These are phyloP conservation scores for Corymbia maculata DNA, from an alignment of 345 rosid genomes.

Conservation along the genomic window DNA sequence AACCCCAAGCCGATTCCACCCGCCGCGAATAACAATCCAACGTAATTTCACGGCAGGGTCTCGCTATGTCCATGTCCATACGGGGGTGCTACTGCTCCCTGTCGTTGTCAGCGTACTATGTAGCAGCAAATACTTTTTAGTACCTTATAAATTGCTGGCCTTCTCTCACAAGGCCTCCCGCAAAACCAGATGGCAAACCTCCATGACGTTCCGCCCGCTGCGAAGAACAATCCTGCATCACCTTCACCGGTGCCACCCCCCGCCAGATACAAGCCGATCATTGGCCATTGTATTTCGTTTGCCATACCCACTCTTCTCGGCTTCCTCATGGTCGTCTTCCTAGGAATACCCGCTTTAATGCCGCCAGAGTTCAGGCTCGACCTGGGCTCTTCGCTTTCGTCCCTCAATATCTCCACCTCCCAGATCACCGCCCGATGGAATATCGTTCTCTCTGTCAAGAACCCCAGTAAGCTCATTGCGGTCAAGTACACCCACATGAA, in stretches of 20 bases:
- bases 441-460: not conserved
- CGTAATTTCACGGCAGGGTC: too few species aligned
- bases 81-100: too few species aligned
- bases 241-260: not conserved
- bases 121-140: too few species aligned
- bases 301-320: fast-evolving
- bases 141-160: too few species aligned
- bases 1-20: not conserved
- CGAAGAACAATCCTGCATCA: not conserved
- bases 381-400: not conserved
- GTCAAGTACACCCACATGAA: not conserved
- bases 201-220: not conserved
- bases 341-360: not conserved
- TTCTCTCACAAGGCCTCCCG: too few species aligned
- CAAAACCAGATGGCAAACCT: not conserved
- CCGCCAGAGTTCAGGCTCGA: not conserved
- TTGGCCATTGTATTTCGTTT: not conserved
- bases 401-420: not conserved
- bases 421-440: not conserved
- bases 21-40: too few species aligned
- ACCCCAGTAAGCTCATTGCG: not conserved
- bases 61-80: too few species aligned
- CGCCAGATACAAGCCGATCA: not conserved
- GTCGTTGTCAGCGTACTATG: too few species aligned
- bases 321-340: not conserved